Conservation (phyloP, 83 land plant genomes). For the Picea abies region DNA sequence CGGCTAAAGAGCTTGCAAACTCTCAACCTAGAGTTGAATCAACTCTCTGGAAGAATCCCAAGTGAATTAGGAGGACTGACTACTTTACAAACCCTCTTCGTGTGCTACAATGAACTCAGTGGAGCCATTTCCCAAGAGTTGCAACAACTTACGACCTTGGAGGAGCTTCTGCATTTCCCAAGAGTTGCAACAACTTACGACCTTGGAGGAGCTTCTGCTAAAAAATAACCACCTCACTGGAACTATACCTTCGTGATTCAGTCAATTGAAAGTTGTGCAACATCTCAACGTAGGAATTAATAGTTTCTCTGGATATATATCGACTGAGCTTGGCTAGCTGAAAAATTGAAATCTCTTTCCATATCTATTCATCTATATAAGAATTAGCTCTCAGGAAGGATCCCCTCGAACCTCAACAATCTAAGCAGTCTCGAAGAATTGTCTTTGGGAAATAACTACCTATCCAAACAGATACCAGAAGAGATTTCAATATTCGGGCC, state of each 20-base stretch:
- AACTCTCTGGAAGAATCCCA: constrained; percentile 25
- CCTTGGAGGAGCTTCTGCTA: too few relatives aligned
- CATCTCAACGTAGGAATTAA: background rate
- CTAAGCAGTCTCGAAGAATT: constrained; percentile 16
- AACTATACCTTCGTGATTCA: constrained; percentile 53
- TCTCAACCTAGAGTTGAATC: constrained; percentile 1
- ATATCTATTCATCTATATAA: background rate
- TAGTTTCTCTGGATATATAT: constrained; percentile 8
- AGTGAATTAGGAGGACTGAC: constrained; percentile 45
- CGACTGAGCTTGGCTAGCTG: constrained; percentile 22
- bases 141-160: constrained; percentile 25
- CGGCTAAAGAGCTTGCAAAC: constrained; percentile 6
- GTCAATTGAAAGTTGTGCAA: constrained; percentile 24
- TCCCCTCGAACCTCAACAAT: constrained; percentile 27
- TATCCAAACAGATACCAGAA: background rate
- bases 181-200: too few relatives aligned
- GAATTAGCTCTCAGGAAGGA: constrained; percentile 26
- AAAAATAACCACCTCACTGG: constrained; percentile 22
- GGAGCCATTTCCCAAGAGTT: constrained; percentile 57
- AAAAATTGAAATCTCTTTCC: too few relatives aligned
- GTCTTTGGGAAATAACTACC: constrained; percentile 3
- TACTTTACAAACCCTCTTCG: constrained; percentile 52
- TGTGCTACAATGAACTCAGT: constrained; percentile 50
- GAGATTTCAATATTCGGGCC: too few relatives aligned
- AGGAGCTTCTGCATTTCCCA: background rate